A percentile compares a stretch with the other conserved stretches of the same genome.
phyloP scores from a whole-genome alignment of 805 yeast species.

The Jamesozyma hellenica region DNA sequence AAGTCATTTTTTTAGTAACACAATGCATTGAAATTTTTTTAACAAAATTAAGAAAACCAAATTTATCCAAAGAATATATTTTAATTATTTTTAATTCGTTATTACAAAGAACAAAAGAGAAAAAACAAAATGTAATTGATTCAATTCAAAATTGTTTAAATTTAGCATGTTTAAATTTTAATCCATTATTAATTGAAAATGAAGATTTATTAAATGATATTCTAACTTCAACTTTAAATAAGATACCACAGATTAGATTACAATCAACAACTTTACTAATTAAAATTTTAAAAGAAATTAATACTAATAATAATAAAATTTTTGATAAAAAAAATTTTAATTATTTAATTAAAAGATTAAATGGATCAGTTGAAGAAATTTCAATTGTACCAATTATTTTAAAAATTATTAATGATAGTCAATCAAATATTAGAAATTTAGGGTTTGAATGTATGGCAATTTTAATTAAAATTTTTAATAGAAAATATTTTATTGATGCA shows the following conservation, averaged over 20 bases:
- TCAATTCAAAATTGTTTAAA: conserved; percentile 60
- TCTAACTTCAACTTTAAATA: conserved; percentile 53
- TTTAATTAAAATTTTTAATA: conserved; percentile 74
- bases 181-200: conserved; percentile 23
- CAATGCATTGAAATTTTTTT: conserved; percentile 52
- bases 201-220: conserved; percentile 47
- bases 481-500: conserved; percentile 47
- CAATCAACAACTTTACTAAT: conserved; percentile 58
- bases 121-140: conserved; percentile 66
- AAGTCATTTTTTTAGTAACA: conserved; percentile 74
- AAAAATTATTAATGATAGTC: conserved; percentile 69
- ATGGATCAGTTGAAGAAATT: conserved; percentile 14
- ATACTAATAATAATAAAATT: conserved; percentile 11
- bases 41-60: conserved; percentile 46
- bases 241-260: conserved; percentile 72
- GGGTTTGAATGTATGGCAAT: conserved; percentile 75
- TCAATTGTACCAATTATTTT: conserved; percentile 30
- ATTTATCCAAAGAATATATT: conserved; percentile 43
- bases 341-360: conserved; percentile 6
- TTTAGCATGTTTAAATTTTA: conserved; percentile 46
- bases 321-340: conserved; percentile 3
- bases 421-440: conserved; percentile 70
- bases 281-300: conserved; percentile 35
- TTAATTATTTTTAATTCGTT: conserved; percentile 46
- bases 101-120: conserved; percentile 80